Base-by-base conservation (phyloP, 75 land plant species). In the Ceratopteris richardii region DNA sequence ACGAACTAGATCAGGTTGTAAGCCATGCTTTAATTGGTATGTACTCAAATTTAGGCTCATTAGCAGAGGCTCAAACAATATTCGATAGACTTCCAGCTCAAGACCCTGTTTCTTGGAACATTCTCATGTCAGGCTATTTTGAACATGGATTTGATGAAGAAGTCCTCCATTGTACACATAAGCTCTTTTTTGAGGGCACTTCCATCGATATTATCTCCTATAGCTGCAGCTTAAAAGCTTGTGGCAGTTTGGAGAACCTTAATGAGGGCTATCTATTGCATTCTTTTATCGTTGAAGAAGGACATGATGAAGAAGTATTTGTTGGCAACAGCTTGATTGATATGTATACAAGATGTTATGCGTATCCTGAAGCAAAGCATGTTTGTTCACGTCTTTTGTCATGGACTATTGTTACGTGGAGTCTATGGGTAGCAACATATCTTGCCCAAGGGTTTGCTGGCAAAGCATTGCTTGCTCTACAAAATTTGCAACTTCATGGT, bases 291-390 rank as follows among this genome's bases (percentile, higher is more conserved):
- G 24, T 50, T 17, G 64, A 62, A 14, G 40, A 25, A 50, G 83
- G 86, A n/a, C 41, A 66, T 37, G 44, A 57, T 1, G 29, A 25
- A 11, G 31, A 52, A 16, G 44, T 39, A 41, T 70, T 63, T 42
- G 23, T 84, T 51, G 60, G 29, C 12, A 85, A 76, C 52, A 70
- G 79, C 0, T 43, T 82, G 28, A 60, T 79, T 28, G 70, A 75
- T 55, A 82, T 85, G 86, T 85, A 85, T 37, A 31, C 63, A 16
- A 79, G 69, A 10, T 82, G 86, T 57, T 78, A 82, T 5, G 19
- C 22, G 18, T 22, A 79, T 41, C 68, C 51, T 21, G 52, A 60
- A 20, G 79, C 82, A 11, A 47, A 57, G 42, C 33, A 40, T 17
- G 41, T 77, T 42, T 83, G 77, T 65, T 68, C 68, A 23, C 33